phyloP scores from a whole-genome alignment of 169 alveolate genomes.

The Plasmodium chabaudi region DNA sequence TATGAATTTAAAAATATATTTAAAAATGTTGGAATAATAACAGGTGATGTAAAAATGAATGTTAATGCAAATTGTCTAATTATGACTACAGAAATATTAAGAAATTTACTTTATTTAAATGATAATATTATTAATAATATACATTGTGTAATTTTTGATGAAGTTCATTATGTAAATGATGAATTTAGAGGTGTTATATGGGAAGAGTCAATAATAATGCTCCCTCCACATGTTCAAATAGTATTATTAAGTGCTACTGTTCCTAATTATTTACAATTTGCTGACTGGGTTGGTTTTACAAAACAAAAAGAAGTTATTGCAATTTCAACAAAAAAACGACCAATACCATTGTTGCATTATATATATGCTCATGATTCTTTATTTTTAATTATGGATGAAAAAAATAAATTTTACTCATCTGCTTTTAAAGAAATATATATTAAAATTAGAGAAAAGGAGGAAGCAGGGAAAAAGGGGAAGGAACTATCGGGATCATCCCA shows the following conservation, averaged over 20 bases:
- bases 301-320: constrained; percentile 94
- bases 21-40: constrained; percentile 95
- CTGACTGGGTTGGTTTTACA: constrained; percentile 98
- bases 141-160: constrained; percentile 98
- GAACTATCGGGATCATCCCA: background rate
- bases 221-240: constrained; percentile 93
- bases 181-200: constrained; percentile 98
- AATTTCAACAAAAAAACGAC: constrained; percentile 94
- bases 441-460: constrained; percentile 76
- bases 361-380: constrained; percentile 83
- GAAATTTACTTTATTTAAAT: constrained; percentile 93
- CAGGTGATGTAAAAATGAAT: constrained; percentile 98
- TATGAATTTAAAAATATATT: constrained; percentile 92
- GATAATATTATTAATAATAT: constrained; percentile 90
- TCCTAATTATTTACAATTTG: constrained; percentile 98
- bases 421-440: constrained; percentile 77
- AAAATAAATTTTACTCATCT: constrained; percentile 75
- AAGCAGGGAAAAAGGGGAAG: constrained; percentile 75
- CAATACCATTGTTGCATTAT: constrained; percentile 97
- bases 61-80: constrained; percentile 96
- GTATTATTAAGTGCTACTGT: constrained; percentile 98
- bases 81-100: constrained; percentile 98
- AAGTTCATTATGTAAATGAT: constrained; percentile 98
- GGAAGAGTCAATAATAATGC: constrained; percentile 98
- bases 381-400: constrained; percentile 72